phyloP scores from a whole-genome alignment of 2,329 filamentous ascomycete genomes.

The Endoconidiophora polonica region DNA sequence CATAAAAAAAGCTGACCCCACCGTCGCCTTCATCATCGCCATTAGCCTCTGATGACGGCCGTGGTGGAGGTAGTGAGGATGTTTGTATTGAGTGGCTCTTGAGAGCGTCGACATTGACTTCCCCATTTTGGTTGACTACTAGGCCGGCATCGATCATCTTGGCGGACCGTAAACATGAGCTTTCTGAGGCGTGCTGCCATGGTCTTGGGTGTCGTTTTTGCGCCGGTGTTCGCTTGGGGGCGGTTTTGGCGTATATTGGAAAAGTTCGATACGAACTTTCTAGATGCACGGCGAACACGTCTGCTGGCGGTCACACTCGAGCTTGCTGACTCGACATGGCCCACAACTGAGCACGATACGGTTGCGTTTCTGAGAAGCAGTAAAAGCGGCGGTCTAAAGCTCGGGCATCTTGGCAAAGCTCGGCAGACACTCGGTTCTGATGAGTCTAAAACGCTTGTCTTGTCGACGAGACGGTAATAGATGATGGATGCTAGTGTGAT shows the following conservation, averaged over 20 bases:
- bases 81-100: too few relatives aligned
- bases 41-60: background rate
- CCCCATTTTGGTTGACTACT: slow-evolving; percentile 1
- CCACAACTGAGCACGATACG: slow-evolving; percentile 35
- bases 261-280: slow-evolving; percentile 29
- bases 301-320: slow-evolving; percentile 36
- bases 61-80: too few relatives aligned
- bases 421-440: too few relatives aligned
- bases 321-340: slow-evolving; percentile 35
- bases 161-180: slow-evolving; percentile 41
- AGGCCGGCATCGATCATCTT: slow-evolving; percentile 31
- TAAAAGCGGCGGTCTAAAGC: too few relatives aligned
- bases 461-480: too few relatives aligned
- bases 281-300: slow-evolving; percentile 37
- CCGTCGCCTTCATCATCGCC: background rate
- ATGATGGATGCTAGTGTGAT: too few relatives aligned
- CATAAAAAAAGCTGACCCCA: background rate
- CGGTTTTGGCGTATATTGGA: slow-evolving; percentile 32
- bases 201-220: slow-evolving; percentile 17
- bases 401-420: too few relatives aligned
- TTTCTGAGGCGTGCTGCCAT: slow-evolving; percentile 38
- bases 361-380: slow-evolving; percentile 24
- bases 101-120: background rate
- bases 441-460: too few relatives aligned
- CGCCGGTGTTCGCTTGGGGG: slow-evolving; percentile 19